A percentile compares a stretch with the other conserved stretches of the same genome.
phyloP scores from a whole-genome alignment of 768 basidiomycete species.

The Collybiopsis confluens region DNA sequence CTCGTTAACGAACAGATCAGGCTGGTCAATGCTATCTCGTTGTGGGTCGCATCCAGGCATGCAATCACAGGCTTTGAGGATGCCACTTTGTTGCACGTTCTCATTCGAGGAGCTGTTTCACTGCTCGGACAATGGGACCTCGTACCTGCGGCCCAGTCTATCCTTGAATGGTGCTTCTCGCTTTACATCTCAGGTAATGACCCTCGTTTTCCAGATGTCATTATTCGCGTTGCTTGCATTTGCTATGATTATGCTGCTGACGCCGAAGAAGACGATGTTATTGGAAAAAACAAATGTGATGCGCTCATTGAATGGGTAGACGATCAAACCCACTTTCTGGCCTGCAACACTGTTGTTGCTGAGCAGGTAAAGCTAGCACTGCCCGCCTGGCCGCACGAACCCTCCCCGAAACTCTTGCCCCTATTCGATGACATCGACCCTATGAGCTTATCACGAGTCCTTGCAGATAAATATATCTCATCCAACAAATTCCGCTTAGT shows the following conservation, averaged over 20 bases:
- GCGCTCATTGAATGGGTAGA: slow-evolving; percentile 66
- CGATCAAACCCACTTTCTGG: slow-evolving; percentile 39
- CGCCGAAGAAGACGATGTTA: slow-evolving; percentile 20
- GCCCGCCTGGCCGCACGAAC: slow-evolving; percentile 72
- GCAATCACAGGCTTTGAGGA: slow-evolving; percentile 47
- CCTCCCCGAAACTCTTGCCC: slow-evolving; percentile 40
- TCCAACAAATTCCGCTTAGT: slow-evolving; percentile 79
- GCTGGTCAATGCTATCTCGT: slow-evolving; percentile 62
- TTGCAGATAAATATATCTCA: slow-evolving; percentile 56
- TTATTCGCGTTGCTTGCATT: slow-evolving; percentile 64
- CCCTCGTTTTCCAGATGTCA: slow-evolving; percentile 54
- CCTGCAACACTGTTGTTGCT: slow-evolving; percentile 30
- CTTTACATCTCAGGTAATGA: slow-evolving; percentile 44
- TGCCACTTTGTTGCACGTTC: slow-evolving; percentile 55
- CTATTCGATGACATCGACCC: slow-evolving; percentile 43
- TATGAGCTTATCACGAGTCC: slow-evolving; percentile 45
- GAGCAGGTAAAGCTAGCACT: slow-evolving; percentile 51
- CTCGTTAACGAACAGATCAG: slow-evolving; percentile 84
- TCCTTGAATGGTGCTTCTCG: slow-evolving; percentile 73
- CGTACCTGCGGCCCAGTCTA: slow-evolving; percentile 62
- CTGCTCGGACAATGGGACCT: slow-evolving; percentile 69
- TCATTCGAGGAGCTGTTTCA: slow-evolving; percentile 64
- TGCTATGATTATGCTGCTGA: slow-evolving; percentile 50
- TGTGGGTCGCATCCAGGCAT: slow-evolving; percentile 66
- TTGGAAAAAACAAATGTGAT: slow-evolving; percentile 31